Conservation (phyloP, 306 rosid genomes). For the Dalbergia cochinchinensis region DNA sequence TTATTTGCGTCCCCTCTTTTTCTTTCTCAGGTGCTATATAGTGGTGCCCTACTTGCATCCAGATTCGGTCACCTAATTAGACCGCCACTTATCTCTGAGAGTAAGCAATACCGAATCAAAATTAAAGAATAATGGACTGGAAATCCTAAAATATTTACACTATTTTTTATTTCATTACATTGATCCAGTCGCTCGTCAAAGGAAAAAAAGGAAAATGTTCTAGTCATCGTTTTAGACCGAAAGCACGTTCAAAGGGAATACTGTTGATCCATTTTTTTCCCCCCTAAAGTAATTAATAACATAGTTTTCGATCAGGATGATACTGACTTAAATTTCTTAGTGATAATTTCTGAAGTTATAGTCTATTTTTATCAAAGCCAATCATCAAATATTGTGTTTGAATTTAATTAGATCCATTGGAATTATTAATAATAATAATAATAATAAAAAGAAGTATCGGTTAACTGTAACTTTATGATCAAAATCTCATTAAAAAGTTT, state of each 20-base stretch:
- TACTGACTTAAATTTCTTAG: too few relatives aligned
- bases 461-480: too few relatives aligned
- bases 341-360: too few relatives aligned
- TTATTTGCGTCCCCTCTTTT: background rate
- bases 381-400: too few relatives aligned
- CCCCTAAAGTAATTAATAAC: too few relatives aligned
- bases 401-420: too few relatives aligned
- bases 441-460: too few relatives aligned
- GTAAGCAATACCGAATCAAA: background rate
- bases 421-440: too few relatives aligned
- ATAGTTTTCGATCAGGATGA: too few relatives aligned
- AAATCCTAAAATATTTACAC: background rate
- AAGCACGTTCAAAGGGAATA: background rate
- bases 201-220: background rate
- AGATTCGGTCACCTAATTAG: conserved; percentile 34
- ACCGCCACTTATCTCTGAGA: background rate
- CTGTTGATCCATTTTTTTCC: too few relatives aligned
- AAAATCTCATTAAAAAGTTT: background rate
- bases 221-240: background rate
- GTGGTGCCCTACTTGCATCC: background rate
- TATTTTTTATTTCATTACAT: background rate
- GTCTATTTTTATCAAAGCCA: too few relatives aligned
- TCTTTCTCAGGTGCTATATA: background rate
- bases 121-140: background rate
- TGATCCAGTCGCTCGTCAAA: background rate